Base-by-base conservation (phyloP, 2,329 filamentous ascomycete genomes). In the Helotiales sp. region DNA sequence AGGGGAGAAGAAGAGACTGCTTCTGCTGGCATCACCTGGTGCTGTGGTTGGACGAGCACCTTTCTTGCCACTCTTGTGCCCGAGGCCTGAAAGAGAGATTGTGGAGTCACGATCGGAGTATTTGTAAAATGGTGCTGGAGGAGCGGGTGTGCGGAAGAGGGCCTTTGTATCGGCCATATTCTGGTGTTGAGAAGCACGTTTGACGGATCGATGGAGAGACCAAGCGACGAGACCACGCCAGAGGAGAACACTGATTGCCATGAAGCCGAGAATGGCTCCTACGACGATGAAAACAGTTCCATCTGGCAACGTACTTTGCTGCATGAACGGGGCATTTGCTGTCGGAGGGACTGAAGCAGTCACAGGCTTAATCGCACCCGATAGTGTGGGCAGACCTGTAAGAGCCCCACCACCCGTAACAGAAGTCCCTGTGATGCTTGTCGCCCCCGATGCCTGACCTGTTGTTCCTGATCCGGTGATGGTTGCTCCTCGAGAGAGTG, bases 231-330 rank as follows among this genome's bases (percentile, higher is more conserved):
- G 86, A 60, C 86, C 90, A 68, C 95, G 92, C 96, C 96, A 99
- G 66, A 91, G 84, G 13, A 99, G 84, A 52, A 98, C 87, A n/a
- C 89, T 89, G 8, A 93, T 82, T 11, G 89, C 93, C 70, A 97
- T 87, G 71, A 93, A 90, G 17, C 93, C 96, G 6, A 99, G 86
- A 30, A 93, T 90, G 28, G 93, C 91, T 54, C 96, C 96, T 0
- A 98, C 96, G 24, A 89, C 91, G 75, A 99, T 99, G 82, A 99
- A 99, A 67, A 99, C 91, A 3, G 95, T 97, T 63, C 96, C 96
- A 75, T 98, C 92, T 2, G 96, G 96, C 11, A 94, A 84, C 62
- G 81, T 89, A 0, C 93, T 96, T 75, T 90, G 89, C 76, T 94
- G 90, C 93, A 98, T 97, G 78, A 93, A 99, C 17, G 95, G 93